A percentile compares a stretch with the other conserved stretches of the same genome.
Evolutionary conservation across 306 rosid genomes (phyloP).

Genomic region (Glycine soja): DNA sequence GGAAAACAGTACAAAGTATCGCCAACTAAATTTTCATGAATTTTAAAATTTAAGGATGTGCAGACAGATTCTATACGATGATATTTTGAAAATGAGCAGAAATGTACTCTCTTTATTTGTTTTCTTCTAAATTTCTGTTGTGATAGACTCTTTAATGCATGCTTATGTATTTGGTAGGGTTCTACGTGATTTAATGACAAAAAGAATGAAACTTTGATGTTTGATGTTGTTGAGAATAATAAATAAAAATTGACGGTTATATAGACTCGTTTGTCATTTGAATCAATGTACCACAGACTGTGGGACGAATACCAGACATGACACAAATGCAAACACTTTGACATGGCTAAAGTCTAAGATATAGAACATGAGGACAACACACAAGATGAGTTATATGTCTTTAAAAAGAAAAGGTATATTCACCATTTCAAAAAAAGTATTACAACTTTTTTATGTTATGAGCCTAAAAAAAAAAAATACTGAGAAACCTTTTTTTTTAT

Average conservation of each 20-base stretch:
- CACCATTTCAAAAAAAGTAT: neutral
- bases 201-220: constrained; percentile 6
- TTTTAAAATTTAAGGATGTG: too few species aligned
- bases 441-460: neutral
- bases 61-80: too few species aligned
- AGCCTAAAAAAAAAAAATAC: neutral
- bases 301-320: neutral
- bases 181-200: neutral
- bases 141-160: constrained; percentile 21
- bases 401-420: neutral
- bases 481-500: too few species aligned
- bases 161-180: neutral
- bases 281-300: neutral
- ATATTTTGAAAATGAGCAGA: neutral
- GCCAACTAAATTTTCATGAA: too few species aligned
- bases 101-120: constrained; percentile 17
- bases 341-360: neutral
- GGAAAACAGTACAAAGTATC: too few species aligned
- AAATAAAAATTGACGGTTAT: neutral
- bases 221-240: neutral
- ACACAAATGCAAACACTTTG: neutral
- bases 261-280: constrained; percentile 14
- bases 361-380: neutral
- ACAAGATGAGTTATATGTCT: neutral
- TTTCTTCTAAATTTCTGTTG: neutral